A percentile compares a stretch with the other conserved stretches of the same genome.
Conservation (phyloP, 2,329 filamentous ascomycete genomes). For the Curvularia sp. region DNA sequence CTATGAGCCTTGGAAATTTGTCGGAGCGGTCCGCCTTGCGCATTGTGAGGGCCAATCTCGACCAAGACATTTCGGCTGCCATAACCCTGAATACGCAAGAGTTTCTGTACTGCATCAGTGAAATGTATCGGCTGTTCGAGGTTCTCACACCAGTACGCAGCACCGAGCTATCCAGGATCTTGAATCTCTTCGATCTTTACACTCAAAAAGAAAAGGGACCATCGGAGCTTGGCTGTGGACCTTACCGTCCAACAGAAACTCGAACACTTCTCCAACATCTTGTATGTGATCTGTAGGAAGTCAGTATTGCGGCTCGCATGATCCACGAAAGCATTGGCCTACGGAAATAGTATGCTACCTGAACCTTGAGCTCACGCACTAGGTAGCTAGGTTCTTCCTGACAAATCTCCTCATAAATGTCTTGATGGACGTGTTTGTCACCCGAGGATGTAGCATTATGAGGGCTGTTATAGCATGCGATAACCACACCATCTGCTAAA, state of each 20-base stretch:
- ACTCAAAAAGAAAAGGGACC: slow-evolving; percentile 18
- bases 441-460: slow-evolving; percentile 32
- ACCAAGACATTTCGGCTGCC: slow-evolving; percentile 18
- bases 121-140: slow-evolving; percentile 22
- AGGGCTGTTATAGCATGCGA: slow-evolving; percentile 29
- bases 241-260: background rate
- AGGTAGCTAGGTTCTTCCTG: slow-evolving; percentile 26
- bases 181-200: slow-evolving; percentile 1
- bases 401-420: background rate
- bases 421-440: slow-evolving; percentile 9
- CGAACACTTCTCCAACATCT: slow-evolving; percentile 17
- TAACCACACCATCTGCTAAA: slow-evolving; percentile 2
- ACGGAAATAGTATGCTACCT: slow-evolving; percentile 39
- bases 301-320: too few species aligned
- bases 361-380: slow-evolving; percentile 22
- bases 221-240: background rate
- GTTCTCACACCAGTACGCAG: slow-evolving; percentile 28
- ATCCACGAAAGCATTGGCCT: too few species aligned
- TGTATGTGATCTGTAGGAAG: slow-evolving; percentile 29
- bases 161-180: slow-evolving; percentile 4
- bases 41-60: slow-evolving; percentile 26
- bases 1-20: slow-evolving; percentile 13
- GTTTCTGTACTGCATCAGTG: background rate
- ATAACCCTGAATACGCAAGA: too few species aligned
- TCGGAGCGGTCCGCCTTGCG: slow-evolving; percentile 17